A percentile compares a stretch with the other conserved stretches of the same genome.
phyloP scores from a whole-genome alignment of 371 early-diverging fungal species.

The Batkoa obscura region DNA sequence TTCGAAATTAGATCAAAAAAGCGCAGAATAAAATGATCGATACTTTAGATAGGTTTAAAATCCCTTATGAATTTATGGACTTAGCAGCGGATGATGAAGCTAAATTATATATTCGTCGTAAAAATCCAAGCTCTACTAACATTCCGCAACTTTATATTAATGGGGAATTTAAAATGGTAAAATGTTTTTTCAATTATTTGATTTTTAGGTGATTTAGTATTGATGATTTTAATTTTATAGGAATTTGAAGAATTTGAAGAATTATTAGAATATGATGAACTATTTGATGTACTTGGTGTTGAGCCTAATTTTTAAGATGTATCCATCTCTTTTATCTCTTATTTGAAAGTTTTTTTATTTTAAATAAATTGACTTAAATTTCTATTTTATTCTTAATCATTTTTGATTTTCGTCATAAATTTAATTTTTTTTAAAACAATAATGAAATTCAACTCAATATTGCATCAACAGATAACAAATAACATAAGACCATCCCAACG shows the following conservation, averaged over 20 bases:
- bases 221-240: constrained; percentile 14
- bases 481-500: too few relatives aligned
- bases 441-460: too few relatives aligned
- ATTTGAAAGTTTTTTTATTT: neutral
- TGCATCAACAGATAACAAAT: too few relatives aligned
- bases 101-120: constrained; percentile 34
- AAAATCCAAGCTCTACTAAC: constrained; percentile 23
- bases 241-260: constrained; percentile 4
- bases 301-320: neutral
- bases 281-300: neutral
- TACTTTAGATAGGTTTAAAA: constrained; percentile 16
- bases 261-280: constrained; percentile 1
- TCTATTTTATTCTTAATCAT: neutral
- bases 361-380: neutral
- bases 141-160: constrained; percentile 49
- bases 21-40: constrained; percentile 15
- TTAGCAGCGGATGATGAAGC: constrained; percentile 43
- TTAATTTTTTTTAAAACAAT: too few relatives aligned
- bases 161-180: constrained; percentile 40
- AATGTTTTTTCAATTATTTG: too few relatives aligned
- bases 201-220: neutral
- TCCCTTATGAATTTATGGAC: constrained; percentile 30
- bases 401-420: too few relatives aligned
- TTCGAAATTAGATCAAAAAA: constrained; percentile 14
- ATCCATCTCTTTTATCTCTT: neutral